Base-by-base conservation (phyloP, 768 basidiomycete genomes). In the Trametes cubensis region DNA sequence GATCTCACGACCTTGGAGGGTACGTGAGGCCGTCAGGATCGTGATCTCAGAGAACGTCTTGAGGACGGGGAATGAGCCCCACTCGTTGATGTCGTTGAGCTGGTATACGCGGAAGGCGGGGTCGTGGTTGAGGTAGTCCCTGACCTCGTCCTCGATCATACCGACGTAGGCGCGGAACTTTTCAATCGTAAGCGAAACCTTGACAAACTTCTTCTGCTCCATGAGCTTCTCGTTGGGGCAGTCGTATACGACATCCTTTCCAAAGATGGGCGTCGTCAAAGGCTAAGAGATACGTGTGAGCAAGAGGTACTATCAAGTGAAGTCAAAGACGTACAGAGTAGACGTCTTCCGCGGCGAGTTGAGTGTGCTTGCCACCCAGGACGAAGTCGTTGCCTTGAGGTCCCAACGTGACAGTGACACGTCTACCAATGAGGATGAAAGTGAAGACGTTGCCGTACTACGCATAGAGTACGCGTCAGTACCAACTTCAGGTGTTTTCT, bases 181-280 rank as follows among this genome's bases (percentile, higher is more conserved):
- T 26, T 98, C 95, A 14, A 85, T 86, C 13, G 94, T 92, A 21
- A 99, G 85, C 23, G 97, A 95, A 63, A 94, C 87, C 78, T 99
- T 99, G 75, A 98, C 89, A 71, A 98, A 98, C 73, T 90, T 91
- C 82, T 99, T 99, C 75, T 99, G 97, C 70, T 99, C 95, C 95
- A 99, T 98, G 75, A 99, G 88, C 47, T 91, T 78, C 49, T 95
- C 92, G 74, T 98, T 98, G 34, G 97, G 96, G 53, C 92, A 87
- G 69, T 98, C 97, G 73, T 98, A 99, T 13, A 98, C 95, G 48
- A 99, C 97, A 49, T 93, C 95, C 71, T 94, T 94, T 47, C 97
- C 97, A 70, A 99, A 99, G 14, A 98, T 88, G 4, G 96, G 96
- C 0, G 90, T 95, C 0, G 95, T 96, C 47, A 95, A 77, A 71